phyloP scores from a whole-genome alignment of 179 eudicot genomes.

The Silene coronaria region DNA sequence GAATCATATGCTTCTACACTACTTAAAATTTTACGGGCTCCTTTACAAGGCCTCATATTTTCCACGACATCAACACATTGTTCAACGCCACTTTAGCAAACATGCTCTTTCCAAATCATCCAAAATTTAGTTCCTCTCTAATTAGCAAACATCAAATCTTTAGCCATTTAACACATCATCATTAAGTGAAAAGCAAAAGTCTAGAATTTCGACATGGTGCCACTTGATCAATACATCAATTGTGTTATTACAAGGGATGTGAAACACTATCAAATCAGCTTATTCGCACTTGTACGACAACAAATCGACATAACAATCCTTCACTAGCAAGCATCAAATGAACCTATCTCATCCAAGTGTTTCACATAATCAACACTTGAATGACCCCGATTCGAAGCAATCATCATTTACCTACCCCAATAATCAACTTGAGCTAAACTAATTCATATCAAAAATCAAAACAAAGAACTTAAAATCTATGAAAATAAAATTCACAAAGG shows the following conservation, averaged over 20 bases:
- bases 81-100: not conserved
- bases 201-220: not conserved
- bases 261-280: not conserved
- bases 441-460: not conserved
- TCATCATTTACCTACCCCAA: not conserved
- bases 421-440: not conserved
- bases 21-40: not conserved
- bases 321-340: not conserved
- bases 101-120: not conserved
- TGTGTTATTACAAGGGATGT: not conserved
- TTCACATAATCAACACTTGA: not conserved
- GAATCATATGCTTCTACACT: not conserved
- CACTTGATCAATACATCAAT: not conserved
- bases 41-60: not conserved
- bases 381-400: not conserved
- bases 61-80: not conserved
- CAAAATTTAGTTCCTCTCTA: not conserved
- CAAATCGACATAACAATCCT: not conserved
- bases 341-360: not conserved
- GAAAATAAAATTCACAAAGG: not conserved
- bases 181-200: not conserved
- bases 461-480: not conserved
- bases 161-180: not conserved
- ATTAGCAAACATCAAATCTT: not conserved
- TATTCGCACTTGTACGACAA: not conserved